Conservation (phyloP, 75 land plant species). For the Azolla pinnata region DNA sequence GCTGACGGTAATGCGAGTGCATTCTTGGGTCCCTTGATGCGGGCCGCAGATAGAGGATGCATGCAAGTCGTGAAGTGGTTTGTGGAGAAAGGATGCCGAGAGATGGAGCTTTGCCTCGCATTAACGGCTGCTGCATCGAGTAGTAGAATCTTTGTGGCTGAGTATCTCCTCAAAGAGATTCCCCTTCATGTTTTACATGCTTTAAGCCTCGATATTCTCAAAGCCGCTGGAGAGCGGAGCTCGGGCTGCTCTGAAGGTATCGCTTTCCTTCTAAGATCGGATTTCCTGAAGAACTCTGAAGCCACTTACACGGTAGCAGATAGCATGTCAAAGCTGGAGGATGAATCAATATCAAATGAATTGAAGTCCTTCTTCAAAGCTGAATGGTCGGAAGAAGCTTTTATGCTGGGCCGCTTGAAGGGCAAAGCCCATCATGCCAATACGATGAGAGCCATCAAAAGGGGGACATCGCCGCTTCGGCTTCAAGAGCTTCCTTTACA, state of each 20-base stretch:
- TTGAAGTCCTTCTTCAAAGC: constrained; percentile 54
- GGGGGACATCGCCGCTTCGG: constrained; percentile 52
- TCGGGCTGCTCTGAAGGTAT: constrained; percentile 67
- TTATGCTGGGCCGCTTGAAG: constrained; percentile 38
- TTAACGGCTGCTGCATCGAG: constrained; percentile 88
- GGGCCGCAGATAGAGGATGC: constrained; percentile 89
- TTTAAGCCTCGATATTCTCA: constrained; percentile 75
- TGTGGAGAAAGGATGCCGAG: constrained; percentile 74
- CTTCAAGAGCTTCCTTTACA: constrained; percentile 63
- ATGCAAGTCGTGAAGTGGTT: constrained; percentile 83
- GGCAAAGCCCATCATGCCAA: constrained; percentile 64
- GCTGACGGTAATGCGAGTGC: constrained; percentile 76
- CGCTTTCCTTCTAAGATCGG: constrained; percentile 58
- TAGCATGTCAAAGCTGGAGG: constrained; percentile 65
- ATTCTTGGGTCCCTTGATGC: constrained; percentile 81
- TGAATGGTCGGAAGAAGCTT: constrained; percentile 86
- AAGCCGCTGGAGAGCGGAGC: constrained; percentile 89
- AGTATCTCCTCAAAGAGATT: constrained; percentile 68
- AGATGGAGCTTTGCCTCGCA: constrained; percentile 94
- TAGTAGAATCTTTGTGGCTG: constrained; percentile 61
- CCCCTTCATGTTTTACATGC: constrained; percentile 76
- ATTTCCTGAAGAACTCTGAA: constrained; percentile 64
- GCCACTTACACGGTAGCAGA: constrained; percentile 80
- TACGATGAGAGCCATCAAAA: constrained; percentile 43
- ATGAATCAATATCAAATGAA: constrained; percentile 59